These are phyloP conservation scores for Zasmidium cellare DNA, from an alignment of 2,329 filamentous ascomycete species.

Conservation along the genomic window DNA sequence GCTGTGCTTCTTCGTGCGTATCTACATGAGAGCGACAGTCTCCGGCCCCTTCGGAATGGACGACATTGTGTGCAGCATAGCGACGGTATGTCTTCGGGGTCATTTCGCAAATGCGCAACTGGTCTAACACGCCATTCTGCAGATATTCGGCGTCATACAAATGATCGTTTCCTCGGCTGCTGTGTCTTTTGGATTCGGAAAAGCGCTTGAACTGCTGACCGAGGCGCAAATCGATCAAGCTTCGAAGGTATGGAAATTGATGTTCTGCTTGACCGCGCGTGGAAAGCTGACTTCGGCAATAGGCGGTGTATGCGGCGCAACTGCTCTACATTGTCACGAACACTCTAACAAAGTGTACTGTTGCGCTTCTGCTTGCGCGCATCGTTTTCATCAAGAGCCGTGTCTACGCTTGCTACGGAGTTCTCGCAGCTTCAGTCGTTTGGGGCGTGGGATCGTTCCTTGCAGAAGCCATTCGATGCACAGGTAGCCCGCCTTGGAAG, in stretches of 20 bases:
- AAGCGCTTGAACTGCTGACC: constrained; percentile 19
- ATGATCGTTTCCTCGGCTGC: constrained; percentile 21
- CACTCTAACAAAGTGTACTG: constrained; percentile 23
- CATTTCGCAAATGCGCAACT: neutral
- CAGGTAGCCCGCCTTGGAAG: constrained; percentile 16
- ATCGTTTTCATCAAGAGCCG: constrained; percentile 25
- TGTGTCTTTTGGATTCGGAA: constrained; percentile 25
- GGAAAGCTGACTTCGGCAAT: neutral
- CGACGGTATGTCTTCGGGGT: constrained; percentile 19
- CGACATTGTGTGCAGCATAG: constrained; percentile 23
- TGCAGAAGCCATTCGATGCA: constrained; percentile 18
- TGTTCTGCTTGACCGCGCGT: neutral
- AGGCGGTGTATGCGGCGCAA: constrained; percentile 25
- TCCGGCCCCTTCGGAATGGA: constrained; percentile 26
- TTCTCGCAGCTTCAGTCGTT: constrained; percentile 14
- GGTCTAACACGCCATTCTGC: neutral
- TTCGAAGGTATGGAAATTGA: constrained; percentile 17
- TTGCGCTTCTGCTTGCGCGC: constrained; percentile 25
- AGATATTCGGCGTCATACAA: constrained; percentile 26
- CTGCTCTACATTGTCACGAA: constrained; percentile 25
- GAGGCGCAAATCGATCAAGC: constrained; percentile 13
- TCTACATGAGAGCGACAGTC: constrained; percentile 27
- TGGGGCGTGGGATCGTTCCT: constrained; percentile 23
- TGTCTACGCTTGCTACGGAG: constrained; percentile 20
- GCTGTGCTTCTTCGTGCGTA: constrained; percentile 24